These are phyloP conservation scores for Rhizopus microsporus DNA, from an alignment of 371 early-diverging fungal species.

Conservation along the genomic window DNA sequence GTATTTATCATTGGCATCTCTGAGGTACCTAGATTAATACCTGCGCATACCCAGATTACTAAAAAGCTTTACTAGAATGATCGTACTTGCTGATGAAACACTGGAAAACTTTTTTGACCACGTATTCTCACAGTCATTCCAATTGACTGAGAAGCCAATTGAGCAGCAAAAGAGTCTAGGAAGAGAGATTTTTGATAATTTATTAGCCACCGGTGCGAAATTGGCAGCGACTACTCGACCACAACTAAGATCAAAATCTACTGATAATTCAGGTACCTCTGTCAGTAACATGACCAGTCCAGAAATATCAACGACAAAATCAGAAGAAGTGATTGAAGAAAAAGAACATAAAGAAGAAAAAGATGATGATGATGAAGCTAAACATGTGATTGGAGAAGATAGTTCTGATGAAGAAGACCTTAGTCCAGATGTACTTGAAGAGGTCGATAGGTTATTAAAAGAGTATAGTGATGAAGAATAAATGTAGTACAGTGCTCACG, in stretches of 20 bases:
- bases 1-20: conserved; percentile 40
- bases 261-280: conserved; percentile 1
- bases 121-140: conserved; percentile 66
- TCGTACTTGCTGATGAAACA: conserved; percentile 71
- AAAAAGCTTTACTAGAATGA: conserved; percentile 53
- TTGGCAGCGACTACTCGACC: conserved; percentile 35
- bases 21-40: conserved; percentile 31
- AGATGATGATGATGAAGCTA: conserved; percentile 3
- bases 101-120: conserved; percentile 71
- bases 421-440: conserved; percentile 35
- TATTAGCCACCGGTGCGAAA: conserved; percentile 48
- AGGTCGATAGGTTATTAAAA: conserved; percentile 35
- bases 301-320: neutral
- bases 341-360: conserved; percentile 6
- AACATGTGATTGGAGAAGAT: conserved; percentile 22
- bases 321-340: conserved; percentile 15
- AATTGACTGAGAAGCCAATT: conserved; percentile 58
- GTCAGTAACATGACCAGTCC: conserved; percentile 8
- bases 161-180: conserved; percentile 63
- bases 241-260: conserved; percentile 15
- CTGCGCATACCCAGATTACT: neutral
- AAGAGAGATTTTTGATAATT: conserved; percentile 59
- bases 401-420: conserved; percentile 26
- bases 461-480: conserved; percentile 32
- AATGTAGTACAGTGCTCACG: neutral